Conservation (phyloP, 345 rosid species). For the Hibiscus trionum region DNA sequence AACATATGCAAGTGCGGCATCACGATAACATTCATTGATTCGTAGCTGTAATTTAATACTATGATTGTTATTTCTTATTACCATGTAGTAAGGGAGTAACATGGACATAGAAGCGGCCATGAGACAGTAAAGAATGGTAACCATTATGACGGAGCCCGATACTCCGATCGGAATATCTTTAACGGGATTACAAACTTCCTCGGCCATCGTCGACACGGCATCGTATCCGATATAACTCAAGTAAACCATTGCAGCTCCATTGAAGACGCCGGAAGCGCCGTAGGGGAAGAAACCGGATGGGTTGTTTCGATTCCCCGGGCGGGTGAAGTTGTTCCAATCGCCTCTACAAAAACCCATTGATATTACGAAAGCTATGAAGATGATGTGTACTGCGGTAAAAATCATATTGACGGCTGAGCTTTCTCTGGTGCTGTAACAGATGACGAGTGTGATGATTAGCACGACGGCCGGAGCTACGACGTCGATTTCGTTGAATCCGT, state of each 20-base stretch:
- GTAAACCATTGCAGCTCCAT: constrained; percentile 61
- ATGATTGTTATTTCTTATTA: too few relatives aligned
- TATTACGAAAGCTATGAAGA: constrained; percentile 68
- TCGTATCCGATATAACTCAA: constrained; percentile 91
- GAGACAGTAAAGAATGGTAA: constrained; percentile 76
- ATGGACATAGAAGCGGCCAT: constrained; percentile 94
- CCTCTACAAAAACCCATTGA: constrained; percentile 66
- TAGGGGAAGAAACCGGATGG: constrained; percentile 62
- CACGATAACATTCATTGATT: too few relatives aligned
- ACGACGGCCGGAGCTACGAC: constrained; percentile 49
- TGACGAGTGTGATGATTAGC: constrained; percentile 48
- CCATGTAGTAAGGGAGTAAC: constrained; percentile 82
- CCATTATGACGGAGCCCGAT: constrained; percentile 69
- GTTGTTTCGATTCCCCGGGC: background rate
- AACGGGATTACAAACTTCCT: constrained; percentile 69
- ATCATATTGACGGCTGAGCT: constrained; percentile 75
- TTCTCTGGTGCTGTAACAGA: constrained; percentile 74
- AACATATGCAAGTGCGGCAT: too few relatives aligned
- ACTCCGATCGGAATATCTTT: constrained; percentile 86
- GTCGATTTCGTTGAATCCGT: constrained; percentile 74
- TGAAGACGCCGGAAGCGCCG: constrained; percentile 27
- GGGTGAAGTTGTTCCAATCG: constrained; percentile 6
- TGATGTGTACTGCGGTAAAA: constrained; percentile 59
- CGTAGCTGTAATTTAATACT: too few relatives aligned
- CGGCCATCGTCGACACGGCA: constrained; percentile 92